Evolutionary conservation across 2,329 filamentous ascomycete genomes (phyloP), one percentile per base, ranked within the genome.

Genomic region (Didymella exigua): DNA sequence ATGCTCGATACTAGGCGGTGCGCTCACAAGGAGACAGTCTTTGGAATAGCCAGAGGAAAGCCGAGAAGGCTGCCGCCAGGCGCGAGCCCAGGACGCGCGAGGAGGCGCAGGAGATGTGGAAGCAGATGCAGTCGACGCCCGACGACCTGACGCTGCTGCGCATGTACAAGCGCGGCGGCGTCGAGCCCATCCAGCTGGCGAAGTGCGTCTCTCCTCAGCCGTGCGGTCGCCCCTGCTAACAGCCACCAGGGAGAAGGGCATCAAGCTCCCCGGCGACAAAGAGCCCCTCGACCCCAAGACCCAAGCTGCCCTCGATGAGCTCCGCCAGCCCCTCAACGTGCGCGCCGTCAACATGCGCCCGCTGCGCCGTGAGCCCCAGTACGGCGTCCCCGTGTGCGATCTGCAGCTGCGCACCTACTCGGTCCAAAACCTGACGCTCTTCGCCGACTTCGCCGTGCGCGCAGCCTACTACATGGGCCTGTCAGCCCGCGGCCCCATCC

Each of bases 381-480:
- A 90, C 71, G 91, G 91, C 46, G 84, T 96, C 30, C 92, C 92
- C 11, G 86, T 89, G 10, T 96, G 91, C 79, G 89, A 97, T 74
- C 86, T 99, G 29, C 95, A 99, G 74, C 80, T 99, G 43, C 91
- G 95, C 64, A 96, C 93, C 29, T 99, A 91, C 82, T 92, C 85
- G 68, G 81, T 93, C 30, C 91, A 92, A 56, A 95, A 96, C 65
- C 86, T 99, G 55, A 91, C 96, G 69, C 93, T 97, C 79, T 97
- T 96, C 73, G 84, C 89, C 76, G 95, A 99, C 78, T 98, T 99
- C 74, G 92, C 93, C 44, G 81, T 98, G 50, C 90, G 95, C 62
- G 93, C 93, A 4, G 95, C 95, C 51, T 99, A 98, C 79, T 99
- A 93, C 78, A 86, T 97, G 36, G 86, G 89, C 16, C 86, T 99